A percentile compares a stretch with the other conserved stretches of the same genome.
Conservation (phyloP, 768 basidiomycete species). For the Pisolithus tinctorius region DNA sequence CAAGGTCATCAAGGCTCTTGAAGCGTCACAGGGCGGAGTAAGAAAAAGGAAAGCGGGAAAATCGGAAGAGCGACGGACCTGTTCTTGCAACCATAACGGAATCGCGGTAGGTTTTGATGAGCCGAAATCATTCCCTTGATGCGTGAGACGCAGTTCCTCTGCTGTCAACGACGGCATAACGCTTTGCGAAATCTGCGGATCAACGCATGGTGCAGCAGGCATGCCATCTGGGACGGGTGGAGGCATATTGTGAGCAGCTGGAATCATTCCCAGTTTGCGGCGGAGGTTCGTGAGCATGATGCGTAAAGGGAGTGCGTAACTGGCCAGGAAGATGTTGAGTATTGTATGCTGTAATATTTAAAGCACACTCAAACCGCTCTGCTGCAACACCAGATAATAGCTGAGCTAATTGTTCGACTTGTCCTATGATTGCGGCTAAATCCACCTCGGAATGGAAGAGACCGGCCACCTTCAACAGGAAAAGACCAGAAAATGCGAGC, state of each 20-base stretch:
- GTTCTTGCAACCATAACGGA: constrained; percentile 90
- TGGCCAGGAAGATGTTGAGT: constrained; percentile 23
- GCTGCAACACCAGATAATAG: constrained; percentile 90
- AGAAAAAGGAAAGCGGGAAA: neutral
- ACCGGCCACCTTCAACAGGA: constrained; percentile 90
- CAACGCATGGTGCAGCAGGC: constrained; percentile 45
- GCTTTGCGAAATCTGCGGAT: constrained; percentile 44
- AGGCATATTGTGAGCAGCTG: constrained; percentile 44
- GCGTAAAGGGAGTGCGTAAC: constrained; percentile 84
- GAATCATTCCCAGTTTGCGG: constrained; percentile 71
- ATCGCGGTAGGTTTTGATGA: constrained; percentile 75
- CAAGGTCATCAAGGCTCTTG: constrained; percentile 82
- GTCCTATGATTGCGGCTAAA: constrained; percentile 63
- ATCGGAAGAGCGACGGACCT: constrained; percentile 42
- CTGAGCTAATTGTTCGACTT: constrained; percentile 88
- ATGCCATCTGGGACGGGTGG: constrained; percentile 53
- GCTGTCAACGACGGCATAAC: constrained; percentile 66
- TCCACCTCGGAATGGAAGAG: constrained; percentile 86
- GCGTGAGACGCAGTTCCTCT: constrained; percentile 78
- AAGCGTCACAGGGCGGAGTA: neutral
- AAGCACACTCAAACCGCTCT: constrained; percentile 51
- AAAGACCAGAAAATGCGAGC: constrained; percentile 85
- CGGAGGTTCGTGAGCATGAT: constrained; percentile 92
- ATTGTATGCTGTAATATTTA: neutral
- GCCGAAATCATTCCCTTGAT: constrained; percentile 51